Conservation (phyloP, 495 filamentous ascomycete species). For the Hypoxylon trugodes region DNA sequence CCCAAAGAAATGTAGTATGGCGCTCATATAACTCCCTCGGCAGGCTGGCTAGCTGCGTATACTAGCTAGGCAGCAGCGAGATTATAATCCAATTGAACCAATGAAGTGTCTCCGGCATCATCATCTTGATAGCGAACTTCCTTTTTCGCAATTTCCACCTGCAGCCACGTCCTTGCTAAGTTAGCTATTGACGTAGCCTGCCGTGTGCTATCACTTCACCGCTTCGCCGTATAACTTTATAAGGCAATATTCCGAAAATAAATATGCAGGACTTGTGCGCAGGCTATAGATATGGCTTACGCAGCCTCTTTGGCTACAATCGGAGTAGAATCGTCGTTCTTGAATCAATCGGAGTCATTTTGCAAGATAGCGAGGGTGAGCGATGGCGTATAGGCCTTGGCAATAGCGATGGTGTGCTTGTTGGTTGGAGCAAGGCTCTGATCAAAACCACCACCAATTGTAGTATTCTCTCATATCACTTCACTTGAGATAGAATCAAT, state of each 20-base stretch:
- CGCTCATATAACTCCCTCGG: not conserved
- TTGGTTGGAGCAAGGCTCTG: slow-evolving; percentile 18
- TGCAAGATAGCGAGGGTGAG: not conserved
- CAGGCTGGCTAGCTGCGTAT: not conserved
- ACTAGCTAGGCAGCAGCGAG: not conserved
- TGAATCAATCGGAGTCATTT: slow-evolving; percentile 19
- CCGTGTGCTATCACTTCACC: slow-evolving; percentile 11
- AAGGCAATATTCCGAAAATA: slow-evolving; percentile 2
- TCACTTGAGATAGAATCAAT: slow-evolving; percentile 23
- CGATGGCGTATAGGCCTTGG: slow-evolving; percentile 8
- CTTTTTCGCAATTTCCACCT: slow-evolving; percentile 21
- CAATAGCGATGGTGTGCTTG: not conserved
- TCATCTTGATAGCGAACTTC: slow-evolving; percentile 29
- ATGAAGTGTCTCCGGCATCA: not conserved
- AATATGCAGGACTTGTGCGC: not conserved
- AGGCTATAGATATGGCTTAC: slow-evolving; percentile 33
- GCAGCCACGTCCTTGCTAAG: slow-evolving; percentile 8
- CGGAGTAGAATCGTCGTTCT: not conserved
- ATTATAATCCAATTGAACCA: slow-evolving; percentile 9
- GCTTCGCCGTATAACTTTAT: slow-evolving; percentile 18
- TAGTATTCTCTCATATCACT: slow-evolving; percentile 1
- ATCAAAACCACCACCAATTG: slow-evolving; percentile 20
- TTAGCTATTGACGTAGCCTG: slow-evolving; percentile 8
- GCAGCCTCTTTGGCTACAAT: slow-evolving; percentile 24
- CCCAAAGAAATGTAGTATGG: too few relatives aligned